Percentiles rank a stretch among this genome's conserved stretches.
These are phyloP conservation scores for Sparassis latifolia DNA, from an alignment of 1,284 basidiomycete genomes.

Conservation along the genomic window DNA sequence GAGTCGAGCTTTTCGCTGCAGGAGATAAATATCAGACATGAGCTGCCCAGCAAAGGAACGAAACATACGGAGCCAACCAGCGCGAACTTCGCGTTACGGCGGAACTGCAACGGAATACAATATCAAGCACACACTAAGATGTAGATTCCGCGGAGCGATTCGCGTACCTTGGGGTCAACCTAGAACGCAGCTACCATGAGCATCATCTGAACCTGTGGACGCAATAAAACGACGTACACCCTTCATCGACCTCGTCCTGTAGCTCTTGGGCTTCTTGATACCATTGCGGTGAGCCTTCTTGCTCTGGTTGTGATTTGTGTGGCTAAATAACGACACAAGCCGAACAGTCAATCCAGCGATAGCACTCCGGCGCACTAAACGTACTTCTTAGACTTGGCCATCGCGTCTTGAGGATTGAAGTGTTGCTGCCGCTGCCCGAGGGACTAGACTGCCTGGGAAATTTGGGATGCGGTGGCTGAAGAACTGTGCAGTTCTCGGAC, in stretches of 20 bases:
- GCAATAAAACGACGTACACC: slow-evolving; percentile 61
- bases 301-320: slow-evolving; percentile 92
- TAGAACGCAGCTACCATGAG: slow-evolving; percentile 25
- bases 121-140: slow-evolving; percentile 1
- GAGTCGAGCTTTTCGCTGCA: slow-evolving; percentile 56
- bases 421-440: slow-evolving; percentile 11
- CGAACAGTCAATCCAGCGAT: slow-evolving; percentile 1
- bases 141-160: background rate
- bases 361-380: slow-evolving; percentile 13
- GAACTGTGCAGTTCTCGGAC: slow-evolving; percentile 31
- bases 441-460: slow-evolving; percentile 10
- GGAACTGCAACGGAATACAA: slow-evolving; percentile 50
- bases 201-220: background rate
- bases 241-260: slow-evolving; percentile 80
- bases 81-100: slow-evolving; percentile 78
- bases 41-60: slow-evolving; percentile 1
- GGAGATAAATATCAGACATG: slow-evolving; percentile 1
- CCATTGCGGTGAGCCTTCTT: slow-evolving; percentile 97
- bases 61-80: slow-evolving; percentile 70
- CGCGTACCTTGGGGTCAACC: slow-evolving; percentile 80
- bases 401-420: slow-evolving; percentile 33
- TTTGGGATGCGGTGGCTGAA: slow-evolving; percentile 30
- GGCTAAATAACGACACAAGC: slow-evolving; percentile 36
- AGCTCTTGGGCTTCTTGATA: slow-evolving; percentile 78
- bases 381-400: slow-evolving; percentile 84